Conservation (phyloP, 352 stramenopile species). For the Globisporangium abappressorium region DNA sequence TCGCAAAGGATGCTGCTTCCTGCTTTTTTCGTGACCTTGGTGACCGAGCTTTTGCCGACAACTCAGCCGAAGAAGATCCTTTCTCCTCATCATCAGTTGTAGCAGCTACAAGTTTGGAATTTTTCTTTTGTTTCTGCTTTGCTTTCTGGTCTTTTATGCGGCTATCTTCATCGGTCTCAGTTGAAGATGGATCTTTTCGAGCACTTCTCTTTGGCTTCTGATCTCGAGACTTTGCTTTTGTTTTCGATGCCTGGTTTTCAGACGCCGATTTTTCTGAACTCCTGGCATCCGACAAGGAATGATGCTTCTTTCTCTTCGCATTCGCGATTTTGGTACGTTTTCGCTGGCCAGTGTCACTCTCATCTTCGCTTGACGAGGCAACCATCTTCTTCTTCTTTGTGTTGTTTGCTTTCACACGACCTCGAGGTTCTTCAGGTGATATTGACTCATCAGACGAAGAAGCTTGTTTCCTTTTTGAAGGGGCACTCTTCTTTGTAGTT, state of each 20-base stretch:
- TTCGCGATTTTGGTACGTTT: background rate
- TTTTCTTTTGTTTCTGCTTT: conserved; percentile 4
- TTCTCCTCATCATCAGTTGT: conserved; percentile 13
- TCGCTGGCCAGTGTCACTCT: background rate
- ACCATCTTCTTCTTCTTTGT: conserved; percentile 1
- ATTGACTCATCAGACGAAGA: conserved; percentile 18
- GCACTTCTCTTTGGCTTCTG: conserved; percentile 1
- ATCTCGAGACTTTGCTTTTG: background rate
- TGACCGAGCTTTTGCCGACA: background rate
- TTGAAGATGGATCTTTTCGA: conserved; percentile 6
- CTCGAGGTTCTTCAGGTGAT: conserved; percentile 1
- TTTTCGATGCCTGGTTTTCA: background rate
- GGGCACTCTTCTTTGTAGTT: conserved; percentile 8
- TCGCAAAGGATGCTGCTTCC: background rate
- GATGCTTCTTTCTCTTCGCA: background rate
- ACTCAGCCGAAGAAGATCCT: conserved; percentile 2
- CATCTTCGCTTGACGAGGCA: background rate
- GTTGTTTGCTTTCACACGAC: conserved; percentile 4
- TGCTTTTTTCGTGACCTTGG: conserved; percentile 1
- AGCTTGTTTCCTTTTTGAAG: background rate
- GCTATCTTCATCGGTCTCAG: conserved; percentile 12
- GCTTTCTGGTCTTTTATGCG: background rate
- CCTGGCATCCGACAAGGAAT: background rate
- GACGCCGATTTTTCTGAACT: background rate
- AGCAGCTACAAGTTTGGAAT: background rate